Evolutionary conservation across 176 grass and related monocot species (phyloP).

Genomic region (Musa schizocarpa): DNA sequence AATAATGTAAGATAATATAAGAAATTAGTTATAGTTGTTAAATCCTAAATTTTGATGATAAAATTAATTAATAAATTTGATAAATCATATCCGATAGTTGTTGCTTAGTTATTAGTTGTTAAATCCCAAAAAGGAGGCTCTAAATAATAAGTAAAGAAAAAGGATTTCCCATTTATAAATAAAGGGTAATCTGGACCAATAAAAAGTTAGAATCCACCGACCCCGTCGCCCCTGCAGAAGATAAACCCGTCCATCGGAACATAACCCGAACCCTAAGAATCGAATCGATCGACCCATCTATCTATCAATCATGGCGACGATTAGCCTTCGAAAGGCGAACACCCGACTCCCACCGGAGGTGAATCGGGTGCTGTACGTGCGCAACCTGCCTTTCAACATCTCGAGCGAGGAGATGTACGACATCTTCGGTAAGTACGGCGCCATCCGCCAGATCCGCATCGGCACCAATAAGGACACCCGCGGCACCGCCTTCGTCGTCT

Average conservation of each 20-base stretch:
- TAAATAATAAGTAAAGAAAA: too few species aligned
- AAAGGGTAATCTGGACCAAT: too few species aligned
- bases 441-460: conserved; percentile 94
- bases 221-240: background rate
- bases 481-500: conserved; percentile 93
- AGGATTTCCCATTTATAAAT: too few species aligned
- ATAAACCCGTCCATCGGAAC: too few species aligned
- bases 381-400: conserved; percentile 99
- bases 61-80: too few species aligned
- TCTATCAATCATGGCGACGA: conserved; percentile 46
- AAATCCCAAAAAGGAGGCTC: too few species aligned
- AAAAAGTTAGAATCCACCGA: too few species aligned
- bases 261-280: background rate
- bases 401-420: conserved; percentile 99
- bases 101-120: too few species aligned
- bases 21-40: too few species aligned
- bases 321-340: conserved; percentile 74
- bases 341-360: conserved; percentile 88
- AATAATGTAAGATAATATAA: too few species aligned
- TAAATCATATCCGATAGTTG: too few species aligned
- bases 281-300: background rate
- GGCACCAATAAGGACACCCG: conserved; percentile 89
- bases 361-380: conserved; percentile 90
- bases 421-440: conserved; percentile 99
- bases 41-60: too few species aligned